Evolutionary conservation across 805 yeast species (phyloP), one percentile per base, ranked within the genome.

Genomic region (Henningerozyma blattae): DNA sequence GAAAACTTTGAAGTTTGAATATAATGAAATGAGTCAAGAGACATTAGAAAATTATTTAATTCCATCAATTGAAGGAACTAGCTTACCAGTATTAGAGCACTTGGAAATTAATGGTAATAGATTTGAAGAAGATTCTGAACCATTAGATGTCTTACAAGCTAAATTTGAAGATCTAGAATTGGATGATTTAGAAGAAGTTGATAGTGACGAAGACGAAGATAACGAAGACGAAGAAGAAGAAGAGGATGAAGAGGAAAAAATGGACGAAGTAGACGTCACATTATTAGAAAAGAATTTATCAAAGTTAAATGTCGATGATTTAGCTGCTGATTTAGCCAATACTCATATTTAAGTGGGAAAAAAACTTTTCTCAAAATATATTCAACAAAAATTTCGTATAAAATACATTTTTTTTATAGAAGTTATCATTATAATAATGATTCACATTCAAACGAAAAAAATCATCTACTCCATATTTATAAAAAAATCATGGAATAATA

Each of bases 101-200:
- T 65, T 91, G 44, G 97, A 91, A 64, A 69, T 91, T 44, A 89
- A 91, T 52, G 99, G 99, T 53, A 91, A 91, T 62, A 67, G 83
- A 53, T 80, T 91, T 48, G 83, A 83, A 33, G 97, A 91, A 56
- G 97, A 89, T 43, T 75, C 83, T 28, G 80, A 75, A 38, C 63
- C 68, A 15, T 57, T 91, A 36, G 81, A 74, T 35, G 58, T 62
- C 34, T 72, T 89, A 42, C 66, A 57, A 31, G 72, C 64, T 15
- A 56, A 76, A 14, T 85, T 89, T 45, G 89, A 80, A 54, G 63
- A 91, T 22, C 95, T 89, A 48, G 98, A 91, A 53, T 67, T 91
- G 32, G 97, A 89, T 47, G 98, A 91, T 47, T 71, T 91, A 61
- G 98, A 89, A 63, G 95, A 85, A 56, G 65, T 65, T 18, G 78